phyloP scores from a whole-genome alignment of 139 green algal species.

The Trebouxia sp. region DNA sequence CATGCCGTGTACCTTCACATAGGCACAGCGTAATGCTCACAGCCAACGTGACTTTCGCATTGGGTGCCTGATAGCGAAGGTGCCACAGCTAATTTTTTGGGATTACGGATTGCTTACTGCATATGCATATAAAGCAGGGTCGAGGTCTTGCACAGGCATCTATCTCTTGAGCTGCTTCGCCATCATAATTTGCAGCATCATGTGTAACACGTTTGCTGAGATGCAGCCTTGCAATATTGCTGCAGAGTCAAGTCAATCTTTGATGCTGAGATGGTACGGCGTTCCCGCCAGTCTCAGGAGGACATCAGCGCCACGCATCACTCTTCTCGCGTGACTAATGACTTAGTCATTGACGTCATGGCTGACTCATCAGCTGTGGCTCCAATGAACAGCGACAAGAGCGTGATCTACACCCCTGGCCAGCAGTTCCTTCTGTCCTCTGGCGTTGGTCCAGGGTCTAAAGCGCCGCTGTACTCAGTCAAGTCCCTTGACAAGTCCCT shows the following conservation, averaged over 20 bases:
- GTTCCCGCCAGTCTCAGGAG: slow-evolving; percentile 6
- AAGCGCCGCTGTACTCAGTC: neutral
- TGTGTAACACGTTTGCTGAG: too few species aligned
- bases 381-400: neutral
- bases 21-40: too few species aligned
- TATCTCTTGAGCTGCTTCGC: too few species aligned
- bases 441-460: neutral
- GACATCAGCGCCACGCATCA: neutral
- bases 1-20: too few species aligned
- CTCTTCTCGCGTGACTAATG: neutral
- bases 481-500: neutral
- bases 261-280: slow-evolving; percentile 3
- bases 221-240: too few species aligned
- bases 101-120: too few species aligned
- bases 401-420: neutral
- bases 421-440: slow-evolving; percentile 1
- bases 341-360: slow-evolving; percentile 17
- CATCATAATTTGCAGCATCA: too few species aligned
- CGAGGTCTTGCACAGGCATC: too few species aligned
- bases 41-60: too few species aligned
- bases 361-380: neutral
- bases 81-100: too few species aligned
- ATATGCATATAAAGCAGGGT: too few species aligned
- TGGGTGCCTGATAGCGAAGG: too few species aligned
- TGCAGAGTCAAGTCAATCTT: slow-evolving; percentile 6